Base-by-base conservation (phyloP, 192 early-diverging fungal genomes). In the Gamsiella multidivaricata region DNA sequence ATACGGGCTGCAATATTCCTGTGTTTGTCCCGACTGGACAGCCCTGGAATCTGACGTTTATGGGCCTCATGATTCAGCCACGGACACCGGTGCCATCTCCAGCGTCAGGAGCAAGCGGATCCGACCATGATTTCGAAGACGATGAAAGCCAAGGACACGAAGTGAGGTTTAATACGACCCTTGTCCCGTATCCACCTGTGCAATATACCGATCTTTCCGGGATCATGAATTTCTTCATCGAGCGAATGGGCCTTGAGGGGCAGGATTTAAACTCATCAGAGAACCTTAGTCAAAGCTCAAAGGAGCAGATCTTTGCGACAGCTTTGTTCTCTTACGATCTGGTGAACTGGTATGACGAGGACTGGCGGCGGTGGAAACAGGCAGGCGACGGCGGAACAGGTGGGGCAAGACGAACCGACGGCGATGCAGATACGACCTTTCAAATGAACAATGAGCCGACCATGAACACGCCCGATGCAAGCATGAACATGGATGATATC, bases 1-100 rank as follows among this genome's bases (percentile, higher is more conserved):
- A 89, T 70, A 88, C 83, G 26, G 85, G 79, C 22, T 93, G 92
- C 69, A 84, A 73, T 46, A 60, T 90, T 26, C 89, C 89, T 1
- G 79, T 85, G 15, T 90, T 87, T 84, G 86, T 86, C 29, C 89
- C 89, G 17, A 79, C 75, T 47, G 81, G 81, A 17, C 81, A 82
- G 36, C 64, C 78, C n/a, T 69, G 69, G 65, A 80, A 79, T 43
- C 36, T 78, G 49, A 78, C 74, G 0, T 78, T 78, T 54, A 64
- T 61, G 1, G 74, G 74, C 22, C 61, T 78, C 14, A 33, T 53
- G 37, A 69, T 78, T 5, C 52, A 62, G 32, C 66, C 74, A 2
- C 52, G 59, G 6, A 26, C 74, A 25, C 61, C 76, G 14, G 54
- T 69, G 12, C 72, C 78, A 63, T 39, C 73, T 23, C 73, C 34